Conservation (phyloP, 345 rosid species). For the Mangifera indica region DNA sequence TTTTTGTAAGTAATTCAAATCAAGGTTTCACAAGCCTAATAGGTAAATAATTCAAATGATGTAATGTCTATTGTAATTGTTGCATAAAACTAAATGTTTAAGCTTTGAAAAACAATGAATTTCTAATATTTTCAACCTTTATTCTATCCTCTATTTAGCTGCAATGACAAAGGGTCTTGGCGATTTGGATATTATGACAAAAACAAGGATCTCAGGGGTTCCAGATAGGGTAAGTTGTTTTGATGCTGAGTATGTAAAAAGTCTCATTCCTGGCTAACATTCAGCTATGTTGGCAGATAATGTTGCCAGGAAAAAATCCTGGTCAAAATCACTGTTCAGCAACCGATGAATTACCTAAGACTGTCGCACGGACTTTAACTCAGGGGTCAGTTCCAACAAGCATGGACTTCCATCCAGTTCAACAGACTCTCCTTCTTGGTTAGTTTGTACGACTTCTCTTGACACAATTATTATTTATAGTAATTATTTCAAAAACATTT, state of each 20-base stretch:
- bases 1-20: too few relatives aligned
- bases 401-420: conserved; percentile 49
- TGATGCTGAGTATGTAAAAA: neutral
- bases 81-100: neutral
- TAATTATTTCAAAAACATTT: conserved; percentile 6
- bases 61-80: too few relatives aligned
- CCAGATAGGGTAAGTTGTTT: conserved; percentile 32
- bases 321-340: conserved; percentile 19
- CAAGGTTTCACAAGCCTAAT: too few relatives aligned
- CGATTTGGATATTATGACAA: conserved; percentile 21
- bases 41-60: too few relatives aligned
- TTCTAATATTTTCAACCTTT: neutral
- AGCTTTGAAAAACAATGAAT: neutral
- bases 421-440: conserved; percentile 45
- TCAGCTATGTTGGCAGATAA: conserved; percentile 14
- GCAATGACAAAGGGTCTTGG: conserved; percentile 26
- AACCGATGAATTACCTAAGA: conserved; percentile 36
- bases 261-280: neutral
- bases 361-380: conserved; percentile 29
- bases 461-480: conserved; percentile 3
- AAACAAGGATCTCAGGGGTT: conserved; percentile 20
- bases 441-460: conserved; percentile 21
- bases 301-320: conserved; percentile 25
- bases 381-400: conserved; percentile 38
- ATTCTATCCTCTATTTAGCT: conserved; percentile 19